Conservation (phyloP, 2,329 filamentous ascomycete species). For the Cladosporium sp. region DNA sequence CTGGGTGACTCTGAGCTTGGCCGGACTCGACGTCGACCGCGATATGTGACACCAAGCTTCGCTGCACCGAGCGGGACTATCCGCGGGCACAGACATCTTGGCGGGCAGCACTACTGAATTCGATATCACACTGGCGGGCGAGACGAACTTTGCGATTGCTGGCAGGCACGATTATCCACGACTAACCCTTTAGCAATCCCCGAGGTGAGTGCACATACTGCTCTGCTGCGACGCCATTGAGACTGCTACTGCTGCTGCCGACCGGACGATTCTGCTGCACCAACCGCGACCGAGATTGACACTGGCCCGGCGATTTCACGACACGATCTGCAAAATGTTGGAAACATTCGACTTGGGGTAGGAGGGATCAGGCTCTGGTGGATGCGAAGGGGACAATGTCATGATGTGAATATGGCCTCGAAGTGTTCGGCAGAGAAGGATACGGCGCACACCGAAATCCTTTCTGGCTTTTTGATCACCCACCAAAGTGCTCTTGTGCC, state of each 20-base stretch:
- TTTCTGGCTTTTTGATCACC: too few species aligned
- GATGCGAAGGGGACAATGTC: too few species aligned
- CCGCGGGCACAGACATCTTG: neutral
- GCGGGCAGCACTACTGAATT: neutral
- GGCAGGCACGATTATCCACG: constrained; percentile 11
- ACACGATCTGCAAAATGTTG: neutral
- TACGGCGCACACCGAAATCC: too few species aligned
- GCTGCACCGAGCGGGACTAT: neutral
- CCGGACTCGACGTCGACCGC: too few species aligned
- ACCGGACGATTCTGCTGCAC: neutral
- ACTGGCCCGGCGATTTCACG: neutral
- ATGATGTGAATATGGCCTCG: too few species aligned
- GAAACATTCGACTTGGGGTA: neutral
- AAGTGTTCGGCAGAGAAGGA: too few species aligned
- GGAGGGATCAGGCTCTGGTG: too few species aligned
- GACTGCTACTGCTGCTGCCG: constrained; percentile 3
- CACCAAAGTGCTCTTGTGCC: too few species aligned
- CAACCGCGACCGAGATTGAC: neutral
- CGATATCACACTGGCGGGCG: neutral
- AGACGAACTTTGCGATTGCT: constrained; percentile 5
- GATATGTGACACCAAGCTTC: neutral
- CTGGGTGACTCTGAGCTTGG: too few species aligned
- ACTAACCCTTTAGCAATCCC: constrained; percentile 10
- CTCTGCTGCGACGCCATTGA: neutral
- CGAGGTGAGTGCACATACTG: constrained; percentile 7